A percentile compares a stretch with the other conserved stretches of the same genome.
phyloP scores from a whole-genome alignment of 345 rosid species.

The Diplotaxis tenuifolia region DNA sequence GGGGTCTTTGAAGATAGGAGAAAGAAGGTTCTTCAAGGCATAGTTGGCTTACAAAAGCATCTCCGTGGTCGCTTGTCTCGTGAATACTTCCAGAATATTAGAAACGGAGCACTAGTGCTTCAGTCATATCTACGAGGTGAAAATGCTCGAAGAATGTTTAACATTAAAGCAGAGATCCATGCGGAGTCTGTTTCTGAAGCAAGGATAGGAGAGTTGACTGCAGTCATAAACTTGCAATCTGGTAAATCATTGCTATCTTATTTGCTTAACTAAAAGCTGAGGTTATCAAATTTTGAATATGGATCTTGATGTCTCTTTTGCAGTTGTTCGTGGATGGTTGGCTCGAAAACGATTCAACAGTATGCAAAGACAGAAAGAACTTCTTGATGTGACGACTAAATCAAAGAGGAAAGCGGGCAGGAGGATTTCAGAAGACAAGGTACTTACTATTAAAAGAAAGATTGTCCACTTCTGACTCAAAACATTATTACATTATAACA shows the following conservation, averaged over 20 bases:
- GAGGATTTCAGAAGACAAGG: constrained; percentile 71
- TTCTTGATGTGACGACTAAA: constrained; percentile 43
- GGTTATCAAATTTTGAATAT: neutral
- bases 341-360: constrained; percentile 51
- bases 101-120: constrained; percentile 48
- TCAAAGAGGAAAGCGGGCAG: constrained; percentile 44
- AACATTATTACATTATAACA: constrained; percentile 4
- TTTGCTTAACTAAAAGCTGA: neutral
- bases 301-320: constrained; percentile 24
- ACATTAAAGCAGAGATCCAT: constrained; percentile 31
- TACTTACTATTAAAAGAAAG: constrained; percentile 29
- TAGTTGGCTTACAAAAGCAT: constrained; percentile 64
- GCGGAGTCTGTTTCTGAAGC: constrained; percentile 36
- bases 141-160: constrained; percentile 46
- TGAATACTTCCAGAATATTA: constrained; percentile 48
- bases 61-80: constrained; percentile 67
- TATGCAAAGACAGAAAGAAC: constrained; percentile 44
- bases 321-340: constrained; percentile 89
- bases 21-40: constrained; percentile 54
- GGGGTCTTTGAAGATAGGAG: constrained; percentile 68
- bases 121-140: constrained; percentile 80
- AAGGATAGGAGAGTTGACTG: constrained; percentile 43
- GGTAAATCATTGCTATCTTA: constrained; percentile 50
- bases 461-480: constrained; percentile 3
- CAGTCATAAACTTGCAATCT: constrained; percentile 67